Evolutionary conservation across 164 flowering plant genomes (phyloP).

Genomic region (Liriodendron chinense): DNA sequence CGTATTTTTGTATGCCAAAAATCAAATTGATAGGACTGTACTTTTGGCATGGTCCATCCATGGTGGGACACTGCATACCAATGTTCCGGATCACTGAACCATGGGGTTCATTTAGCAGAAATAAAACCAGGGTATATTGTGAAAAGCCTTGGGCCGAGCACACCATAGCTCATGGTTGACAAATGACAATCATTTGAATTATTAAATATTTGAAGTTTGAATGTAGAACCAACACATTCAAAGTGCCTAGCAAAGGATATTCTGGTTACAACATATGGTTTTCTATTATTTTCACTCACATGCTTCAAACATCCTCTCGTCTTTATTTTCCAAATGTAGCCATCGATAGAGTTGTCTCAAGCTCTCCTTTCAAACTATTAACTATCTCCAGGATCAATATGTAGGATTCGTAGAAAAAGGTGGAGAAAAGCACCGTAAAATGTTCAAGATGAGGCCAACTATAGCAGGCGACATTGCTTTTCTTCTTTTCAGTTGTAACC

Average conservation of each 20-base stretch:
- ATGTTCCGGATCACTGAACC: too few relatives aligned
- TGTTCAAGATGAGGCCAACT: conserved; percentile 20
- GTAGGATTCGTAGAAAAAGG: conserved; percentile 22
- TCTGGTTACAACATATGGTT: conserved; percentile 1
- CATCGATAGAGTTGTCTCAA: conserved; percentile 1
- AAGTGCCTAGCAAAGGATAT: conserved; percentile 1
- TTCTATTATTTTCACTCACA: conserved; percentile 5
- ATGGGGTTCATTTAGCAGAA: not conserved
- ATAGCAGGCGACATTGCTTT: conserved; percentile 2
- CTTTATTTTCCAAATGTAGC: conserved; percentile 6
- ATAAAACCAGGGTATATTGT: too few relatives aligned
- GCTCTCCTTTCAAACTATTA: conserved; percentile 17
- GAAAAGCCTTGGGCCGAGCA: too few relatives aligned
- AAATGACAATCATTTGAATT: not conserved
- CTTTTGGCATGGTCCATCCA: too few relatives aligned
- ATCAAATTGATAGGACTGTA: too few relatives aligned
- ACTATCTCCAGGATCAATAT: conserved; percentile 21
- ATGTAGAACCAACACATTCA: not conserved
- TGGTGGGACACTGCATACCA: too few relatives aligned
- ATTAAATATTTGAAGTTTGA: not conserved
- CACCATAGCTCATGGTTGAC: not conserved
- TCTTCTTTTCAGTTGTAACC: not conserved
- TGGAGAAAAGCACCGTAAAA: conserved; percentile 18
- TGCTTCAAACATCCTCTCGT: conserved; percentile 10
- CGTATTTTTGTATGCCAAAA: too few relatives aligned